Evolutionary conservation across 495 filamentous ascomycete genomes (phyloP).

Genomic region (Parathielavia hyrcaniae): DNA sequence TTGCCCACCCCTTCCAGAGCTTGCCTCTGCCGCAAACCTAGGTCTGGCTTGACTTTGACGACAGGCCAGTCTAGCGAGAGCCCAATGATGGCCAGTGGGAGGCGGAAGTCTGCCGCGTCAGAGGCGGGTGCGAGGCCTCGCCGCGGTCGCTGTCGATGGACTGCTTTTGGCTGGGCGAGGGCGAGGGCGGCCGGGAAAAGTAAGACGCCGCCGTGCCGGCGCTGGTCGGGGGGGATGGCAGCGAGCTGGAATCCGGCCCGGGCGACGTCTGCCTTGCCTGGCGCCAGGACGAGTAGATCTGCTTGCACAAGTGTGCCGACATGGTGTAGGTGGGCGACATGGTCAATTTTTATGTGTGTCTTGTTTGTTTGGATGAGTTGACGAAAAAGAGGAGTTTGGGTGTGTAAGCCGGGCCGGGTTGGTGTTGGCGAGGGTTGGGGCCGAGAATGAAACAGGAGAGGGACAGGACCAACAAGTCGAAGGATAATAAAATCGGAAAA

Average conservation of each 20-base stretch:
- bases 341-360: too few species aligned
- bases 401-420: slow-evolving; percentile 1
- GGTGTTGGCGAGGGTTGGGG: neutral
- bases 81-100: slow-evolving; percentile 27
- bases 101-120: slow-evolving; percentile 15
- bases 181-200: slow-evolving; percentile 36
- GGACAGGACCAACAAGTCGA: neutral
- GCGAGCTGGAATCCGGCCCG: slow-evolving; percentile 31
- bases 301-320: slow-evolving; percentile 48
- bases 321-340: slow-evolving; percentile 51
- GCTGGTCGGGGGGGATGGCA: slow-evolving; percentile 24
- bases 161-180: slow-evolving; percentile 37
- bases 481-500: neutral
- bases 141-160: slow-evolving; percentile 41
- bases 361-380: slow-evolving; percentile 3
- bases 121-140: slow-evolving; percentile 9
- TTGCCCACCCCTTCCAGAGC: too few species aligned
- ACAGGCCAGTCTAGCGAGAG: slow-evolving; percentile 13
- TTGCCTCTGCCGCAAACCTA: too few species aligned
- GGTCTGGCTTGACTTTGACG: too few species aligned
- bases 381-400: neutral
- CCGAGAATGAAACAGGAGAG: neutral
- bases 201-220: slow-evolving; percentile 22
- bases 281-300: slow-evolving; percentile 45
- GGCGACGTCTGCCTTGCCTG: slow-evolving; percentile 36